A percentile compares a stretch with the other conserved stretches of the same genome.
Evolutionary conservation across 768 basidiomycete species (phyloP).

Genomic region (Austroboletus festivus): DNA sequence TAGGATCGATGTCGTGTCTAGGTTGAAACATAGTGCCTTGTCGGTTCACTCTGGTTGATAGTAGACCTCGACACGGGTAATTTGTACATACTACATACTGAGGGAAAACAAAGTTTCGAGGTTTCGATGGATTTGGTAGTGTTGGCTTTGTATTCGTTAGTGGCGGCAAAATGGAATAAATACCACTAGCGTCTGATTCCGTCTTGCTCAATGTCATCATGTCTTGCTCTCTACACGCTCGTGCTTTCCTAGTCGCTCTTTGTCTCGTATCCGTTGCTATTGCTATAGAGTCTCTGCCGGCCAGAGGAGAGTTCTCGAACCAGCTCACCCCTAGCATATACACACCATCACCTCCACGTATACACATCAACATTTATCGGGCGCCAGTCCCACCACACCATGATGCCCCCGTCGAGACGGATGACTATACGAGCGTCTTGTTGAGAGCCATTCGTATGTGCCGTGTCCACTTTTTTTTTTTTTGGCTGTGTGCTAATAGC

Average conservation of each 20-base stretch:
- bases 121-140: no score
- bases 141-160: no score
- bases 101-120: no score
- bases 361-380: not conserved
- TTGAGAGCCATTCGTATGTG: constrained; percentile 16
- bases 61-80: no score
- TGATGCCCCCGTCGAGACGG: not conserved
- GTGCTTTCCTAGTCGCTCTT: constrained; percentile 16
- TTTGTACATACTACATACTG: no score
- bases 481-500: not conserved
- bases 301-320: not conserved
- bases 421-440: not conserved
- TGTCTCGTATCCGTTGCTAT: constrained; percentile 8
- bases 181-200: not conserved
- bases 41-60: no score
- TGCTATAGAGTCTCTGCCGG: constrained; percentile 10
- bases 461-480: not conserved
- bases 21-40: no score
- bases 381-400: not conserved
- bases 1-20: no score
- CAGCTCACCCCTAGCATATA: not conserved
- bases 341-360: no score
- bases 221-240: constrained; percentile 6
- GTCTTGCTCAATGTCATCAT: constrained; percentile 1
- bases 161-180: no score